Conservation (phyloP, 768 basidiomycete species). For the Suillus weaverae region DNA sequence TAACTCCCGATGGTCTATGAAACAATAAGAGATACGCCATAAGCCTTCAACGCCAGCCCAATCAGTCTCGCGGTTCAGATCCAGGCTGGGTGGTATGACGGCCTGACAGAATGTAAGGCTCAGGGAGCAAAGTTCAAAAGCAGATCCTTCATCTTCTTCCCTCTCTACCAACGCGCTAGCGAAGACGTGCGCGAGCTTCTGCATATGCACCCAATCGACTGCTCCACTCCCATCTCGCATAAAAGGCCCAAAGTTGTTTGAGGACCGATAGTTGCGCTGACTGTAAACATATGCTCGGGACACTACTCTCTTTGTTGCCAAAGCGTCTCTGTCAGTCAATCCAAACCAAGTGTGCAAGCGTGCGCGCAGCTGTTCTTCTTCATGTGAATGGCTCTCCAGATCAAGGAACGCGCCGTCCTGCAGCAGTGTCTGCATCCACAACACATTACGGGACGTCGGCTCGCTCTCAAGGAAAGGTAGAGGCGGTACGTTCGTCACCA, state of each 20-base stretch:
- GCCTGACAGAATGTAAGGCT: conserved; percentile 57
- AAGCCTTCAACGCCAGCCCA: conserved; percentile 48
- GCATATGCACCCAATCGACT: conserved; percentile 63
- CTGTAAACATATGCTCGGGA: conserved; percentile 63
- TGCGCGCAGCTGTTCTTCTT: conserved; percentile 48
- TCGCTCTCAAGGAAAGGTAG: conserved; percentile 25
- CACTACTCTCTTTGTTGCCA: conserved; percentile 30
- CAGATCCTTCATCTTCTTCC: conserved; percentile 29
- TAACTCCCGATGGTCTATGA: conserved; percentile 67
- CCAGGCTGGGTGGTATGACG: conserved; percentile 39
- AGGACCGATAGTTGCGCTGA: conserved; percentile 52
- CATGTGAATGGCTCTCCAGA: conserved; percentile 10
- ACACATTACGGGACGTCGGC: conserved; percentile 48
- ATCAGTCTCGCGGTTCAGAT: conserved; percentile 31
- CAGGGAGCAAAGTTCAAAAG: conserved; percentile 39
- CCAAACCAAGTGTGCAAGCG: conserved; percentile 60
- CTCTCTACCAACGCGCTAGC: conserved; percentile 51
- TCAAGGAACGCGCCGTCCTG: conserved; percentile 48
- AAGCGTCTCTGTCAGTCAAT: conserved; percentile 47
- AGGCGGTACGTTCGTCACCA: conserved; percentile 46
- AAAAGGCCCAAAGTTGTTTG: conserved; percentile 60
- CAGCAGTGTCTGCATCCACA: conserved; percentile 50
- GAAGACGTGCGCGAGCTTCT: conserved; percentile 55
- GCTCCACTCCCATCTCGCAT: conserved; percentile 40
- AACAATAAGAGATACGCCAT: conserved; percentile 68